Evolutionary conservation across 306 rosid species (phyloP), one percentile per base, ranked within the genome.

Genomic region (Amphicarpaea edgeworthii): DNA sequence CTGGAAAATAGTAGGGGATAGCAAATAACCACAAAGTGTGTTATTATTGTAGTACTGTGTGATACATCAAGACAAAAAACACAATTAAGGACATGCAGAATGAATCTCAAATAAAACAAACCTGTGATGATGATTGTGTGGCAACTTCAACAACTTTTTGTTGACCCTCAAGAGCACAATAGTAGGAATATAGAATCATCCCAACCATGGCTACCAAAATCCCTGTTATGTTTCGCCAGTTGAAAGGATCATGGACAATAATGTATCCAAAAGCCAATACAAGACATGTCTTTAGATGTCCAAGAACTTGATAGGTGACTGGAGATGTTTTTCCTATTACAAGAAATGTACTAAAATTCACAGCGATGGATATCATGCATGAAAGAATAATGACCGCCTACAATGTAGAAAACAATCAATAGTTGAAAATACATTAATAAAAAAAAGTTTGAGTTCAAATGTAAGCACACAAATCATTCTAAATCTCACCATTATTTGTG

Each of bases 321-420:
- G 97, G 91, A 50, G 98, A 94, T 47, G 98, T 94, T 82, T 81
- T 94, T 84, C 98, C 98, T 45, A 94, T 95, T 53, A 95, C 97
- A 40, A 95, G 96, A 83, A 95, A 95, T 60, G 97, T 95, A 75
- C 98, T 92, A 75, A 95, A 95, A 75, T 95, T 95, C 71, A 95
- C 98, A 16, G 93, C 85, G 41, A 95, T 93, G 2, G 97, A 90
- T 70, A 95, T 90, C 77, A 92, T 72, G 81, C 98, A 95, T 55
- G 98, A 94, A 12, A 94, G 87, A 74, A 90, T 50, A 19, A 94
- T 91, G 86, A 81, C 90, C 55, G 12, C 45, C 98, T 93, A 91
- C 85, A 85, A 70, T 28, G 24, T 15, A 79, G 21, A 77, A 80
- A 55, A 59, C 5, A 46, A 38, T 12, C 5, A 46, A 38, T 12